Percentiles rank a stretch among this genome's conserved stretches.
Conservation (phyloP, 2,329 filamentous ascomycete species). For the Hortaea sp. region DNA sequence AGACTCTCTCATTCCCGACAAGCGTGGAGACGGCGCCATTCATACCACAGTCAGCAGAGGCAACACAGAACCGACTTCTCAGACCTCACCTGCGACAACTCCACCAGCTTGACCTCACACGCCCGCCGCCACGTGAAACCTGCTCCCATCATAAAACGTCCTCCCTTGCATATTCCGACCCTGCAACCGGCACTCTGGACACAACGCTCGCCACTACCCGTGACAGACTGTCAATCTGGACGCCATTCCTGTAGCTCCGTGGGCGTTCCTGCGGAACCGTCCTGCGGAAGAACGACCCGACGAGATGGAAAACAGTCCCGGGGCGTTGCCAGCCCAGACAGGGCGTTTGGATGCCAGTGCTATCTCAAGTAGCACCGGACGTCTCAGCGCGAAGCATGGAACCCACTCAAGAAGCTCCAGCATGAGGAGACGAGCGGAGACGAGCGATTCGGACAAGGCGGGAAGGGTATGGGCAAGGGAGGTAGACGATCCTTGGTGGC, state of each 20-base stretch:
- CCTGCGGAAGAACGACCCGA: constrained; percentile 1
- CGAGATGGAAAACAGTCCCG: constrained; percentile 6
- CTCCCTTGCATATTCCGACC: background rate
- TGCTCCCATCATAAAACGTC: background rate
- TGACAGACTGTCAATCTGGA: constrained; percentile 17
- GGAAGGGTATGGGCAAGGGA: constrained; percentile 34
- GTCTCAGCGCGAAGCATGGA: background rate
- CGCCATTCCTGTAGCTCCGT: constrained; percentile 23
- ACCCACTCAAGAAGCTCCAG: constrained; percentile 13
- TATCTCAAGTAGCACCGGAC: background rate
- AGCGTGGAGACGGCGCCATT: background rate
- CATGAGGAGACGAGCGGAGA: constrained; percentile 20
- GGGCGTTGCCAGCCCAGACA: background rate
- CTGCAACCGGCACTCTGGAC: too few species aligned
- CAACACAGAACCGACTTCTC: background rate
- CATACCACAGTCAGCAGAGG: too few species aligned
- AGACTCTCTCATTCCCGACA: background rate
- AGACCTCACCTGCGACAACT: background rate
- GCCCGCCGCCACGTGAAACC: background rate
- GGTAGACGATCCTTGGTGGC: constrained; percentile 38
- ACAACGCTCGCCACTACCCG: background rate
- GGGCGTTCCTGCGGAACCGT: constrained; percentile 19
- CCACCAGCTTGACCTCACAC: background rate
- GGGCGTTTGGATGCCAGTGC: background rate
- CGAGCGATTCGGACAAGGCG: constrained; percentile 29